Evolutionary conservation across 108 stramenopile genomes (phyloP), one percentile per base, ranked within the genome.

Genomic region (Cylindrotheca closterium): DNA sequence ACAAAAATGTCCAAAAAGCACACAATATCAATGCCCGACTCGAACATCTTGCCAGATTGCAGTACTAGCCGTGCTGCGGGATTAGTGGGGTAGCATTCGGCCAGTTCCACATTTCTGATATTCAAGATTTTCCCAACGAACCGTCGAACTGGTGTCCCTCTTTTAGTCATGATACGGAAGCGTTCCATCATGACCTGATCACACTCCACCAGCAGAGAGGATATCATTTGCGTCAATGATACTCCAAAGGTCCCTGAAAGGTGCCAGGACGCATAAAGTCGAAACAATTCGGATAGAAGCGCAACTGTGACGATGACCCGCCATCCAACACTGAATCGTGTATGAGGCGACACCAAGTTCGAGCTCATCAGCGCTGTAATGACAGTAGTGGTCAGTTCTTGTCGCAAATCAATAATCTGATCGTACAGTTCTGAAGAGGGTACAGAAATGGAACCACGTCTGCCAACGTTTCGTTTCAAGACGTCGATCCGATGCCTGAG

Each of bases 1-100:
- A 86, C 77, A 23, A 81, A 83, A 22, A 86, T 86, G 58, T 86
- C 85, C 24, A 83, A 24, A 60, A 86, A 86, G 12, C 76, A 78
- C 8, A 86, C 73, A 15, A 69, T 49, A 45, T 83, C 85, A 49
- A 86, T 79, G 30, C 77, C 78, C 21, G 60, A 47, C 50, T 86
- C 85, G 23, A 83, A 31, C 42, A 67, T 25, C 15, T 24, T 21
- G 8, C 81, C 82, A 48, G 78, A 31, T 5, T 58, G 63, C 32
- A 82, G 25, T 26, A 82, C 66, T 5, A 85, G 51, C 31, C 67
- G 48, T n/a, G 84, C 71, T 10, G 70, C 79, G 21, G 77, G 68
- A 50, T 77, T 79, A n/a, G 73, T 65, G n/a, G 82, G 79, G n/a
- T 74, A 61, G 63, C 82, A 80, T 17, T 62, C 57, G 37, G 62